phyloP scores from a whole-genome alignment of 2,329 filamentous ascomycete genomes.

The Cladobotryum protrusum region DNA sequence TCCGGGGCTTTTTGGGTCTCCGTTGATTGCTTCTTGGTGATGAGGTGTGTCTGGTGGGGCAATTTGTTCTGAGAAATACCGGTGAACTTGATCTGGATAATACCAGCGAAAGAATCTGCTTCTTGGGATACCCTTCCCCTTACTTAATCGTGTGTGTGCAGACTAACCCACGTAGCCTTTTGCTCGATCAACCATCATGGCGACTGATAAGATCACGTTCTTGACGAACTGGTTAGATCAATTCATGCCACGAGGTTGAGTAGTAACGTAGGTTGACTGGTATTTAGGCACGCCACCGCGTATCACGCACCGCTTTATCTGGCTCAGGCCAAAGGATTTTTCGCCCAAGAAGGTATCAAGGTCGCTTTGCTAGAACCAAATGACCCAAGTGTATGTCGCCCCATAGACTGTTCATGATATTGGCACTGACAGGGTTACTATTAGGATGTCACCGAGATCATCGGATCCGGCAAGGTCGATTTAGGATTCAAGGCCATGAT shows the following conservation, averaged over 20 bases:
- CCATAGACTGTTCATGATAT: not conserved
- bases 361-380: constrained; percentile 74
- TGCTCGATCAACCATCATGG: constrained; percentile 52
- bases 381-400: constrained; percentile 57
- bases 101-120: constrained; percentile 85
- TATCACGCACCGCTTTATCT: constrained; percentile 76
- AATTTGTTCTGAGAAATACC: constrained; percentile 65
- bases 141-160: constrained; percentile 22
- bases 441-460: constrained; percentile 74
- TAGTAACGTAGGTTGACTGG: not conserved
- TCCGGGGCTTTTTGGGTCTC: not conserved
- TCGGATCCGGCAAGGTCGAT: constrained; percentile 68
- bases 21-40: not conserved
- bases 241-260: constrained; percentile 19
- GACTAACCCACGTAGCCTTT: constrained; percentile 44
- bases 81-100: constrained; percentile 83
- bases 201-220: constrained; percentile 80
- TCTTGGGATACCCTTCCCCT: constrained; percentile 44
- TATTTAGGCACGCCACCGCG: constrained; percentile 66
- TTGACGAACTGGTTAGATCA: constrained; percentile 68
- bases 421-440: not conserved
- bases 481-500: constrained; percentile 83
- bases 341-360: constrained; percentile 68
- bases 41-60: constrained; percentile 16
- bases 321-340: constrained; percentile 69